phyloP scores from a whole-genome alignment of 805 yeast genomes.

The Candida peoriensis region DNA sequence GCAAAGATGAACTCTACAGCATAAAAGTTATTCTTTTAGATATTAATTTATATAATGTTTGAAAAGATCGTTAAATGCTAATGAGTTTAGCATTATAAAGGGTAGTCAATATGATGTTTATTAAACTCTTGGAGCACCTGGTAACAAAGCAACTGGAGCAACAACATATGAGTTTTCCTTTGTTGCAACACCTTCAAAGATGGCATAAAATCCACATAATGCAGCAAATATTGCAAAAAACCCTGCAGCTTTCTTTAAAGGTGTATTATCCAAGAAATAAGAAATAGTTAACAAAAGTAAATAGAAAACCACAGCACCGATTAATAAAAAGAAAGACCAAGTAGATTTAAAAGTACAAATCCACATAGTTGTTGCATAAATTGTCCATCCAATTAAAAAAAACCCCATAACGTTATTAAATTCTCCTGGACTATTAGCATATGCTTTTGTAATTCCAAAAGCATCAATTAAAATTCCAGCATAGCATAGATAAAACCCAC shows the following conservation, averaged over 20 bases:
- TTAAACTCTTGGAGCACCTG: constrained; percentile 9
- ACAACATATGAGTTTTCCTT: constrained; percentile 6
- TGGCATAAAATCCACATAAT: constrained; percentile 5
- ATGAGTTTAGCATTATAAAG: too few species aligned
- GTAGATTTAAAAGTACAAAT: constrained; percentile 37
- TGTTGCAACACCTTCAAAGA: constrained; percentile 8
- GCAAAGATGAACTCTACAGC: too few species aligned
- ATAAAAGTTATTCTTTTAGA: too few species aligned
- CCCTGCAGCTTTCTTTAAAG: constrained; percentile 4
- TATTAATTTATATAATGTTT: too few species aligned
- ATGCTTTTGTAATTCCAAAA: constrained; percentile 38
- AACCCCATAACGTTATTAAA: constrained; percentile 42
- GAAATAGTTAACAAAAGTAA: constrained; percentile 4
- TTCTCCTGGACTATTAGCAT: constrained; percentile 30
- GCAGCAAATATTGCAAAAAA: constrained; percentile 6
- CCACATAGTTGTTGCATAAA: constrained; percentile 43
- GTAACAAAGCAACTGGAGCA: constrained; percentile 5
- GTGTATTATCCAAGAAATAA: constrained; percentile 2
- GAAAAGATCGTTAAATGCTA: too few species aligned
- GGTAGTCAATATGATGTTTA: too few species aligned
- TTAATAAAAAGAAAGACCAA: constrained; percentile 6
- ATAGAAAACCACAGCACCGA: constrained; percentile 2
- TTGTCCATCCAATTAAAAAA: constrained; percentile 46
- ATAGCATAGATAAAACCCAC: constrained; percentile 50
- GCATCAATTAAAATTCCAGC: constrained; percentile 40